Evolutionary conservation across 345 rosid genomes (phyloP), one percentile per base, ranked within the genome.

Genomic region (Eucalyptus cloeziana): DNA sequence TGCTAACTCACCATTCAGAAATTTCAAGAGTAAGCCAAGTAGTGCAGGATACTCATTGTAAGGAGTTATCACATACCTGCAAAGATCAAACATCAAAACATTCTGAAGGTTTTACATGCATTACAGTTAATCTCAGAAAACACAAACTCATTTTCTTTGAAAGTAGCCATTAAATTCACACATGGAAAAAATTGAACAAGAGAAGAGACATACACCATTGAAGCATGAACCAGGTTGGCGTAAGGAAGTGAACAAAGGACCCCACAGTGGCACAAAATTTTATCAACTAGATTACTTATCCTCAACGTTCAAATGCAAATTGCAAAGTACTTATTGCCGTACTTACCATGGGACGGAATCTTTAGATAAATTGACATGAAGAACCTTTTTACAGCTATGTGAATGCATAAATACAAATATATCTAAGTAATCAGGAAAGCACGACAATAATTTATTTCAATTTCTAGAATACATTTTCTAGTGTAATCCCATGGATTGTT

Each of bases 1-100:
- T 88, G 94, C 93, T 81, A 97, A 93, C 94, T 98, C 99, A 58
- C 99, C 99, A 92, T 97, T 95, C 94, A 98, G 94, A 94, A 98
- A 89, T 92, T 98, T 98, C 94, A 98, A 92, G 90, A 98, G 99
- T 91, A 98, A 93, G 88, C 98, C 99, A 90, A 98, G 98, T 89
- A 98, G 93, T 91, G 88, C 94, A 49, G 99, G 99, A 91, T 96
- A 97, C 93, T 97, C 98, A 88, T 92, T 97, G 92, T 97, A 97
- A 58, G 99, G 99, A 93, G 96, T 94, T 92, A 98, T 97, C 71
- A 97, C 99, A 93, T 96, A 98, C 93, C 99, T 98, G 94, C 54
- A 87, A 87, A 89, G 52, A 64, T 52, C 17, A 79, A 49, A 86
- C 49, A 88, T 13, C 83, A 71, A 90, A 91, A 69, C 47, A 76